Evolutionary conservation across 176 grass and related monocot species (phyloP).

Genomic region (Paspalum vaginatum): DNA sequence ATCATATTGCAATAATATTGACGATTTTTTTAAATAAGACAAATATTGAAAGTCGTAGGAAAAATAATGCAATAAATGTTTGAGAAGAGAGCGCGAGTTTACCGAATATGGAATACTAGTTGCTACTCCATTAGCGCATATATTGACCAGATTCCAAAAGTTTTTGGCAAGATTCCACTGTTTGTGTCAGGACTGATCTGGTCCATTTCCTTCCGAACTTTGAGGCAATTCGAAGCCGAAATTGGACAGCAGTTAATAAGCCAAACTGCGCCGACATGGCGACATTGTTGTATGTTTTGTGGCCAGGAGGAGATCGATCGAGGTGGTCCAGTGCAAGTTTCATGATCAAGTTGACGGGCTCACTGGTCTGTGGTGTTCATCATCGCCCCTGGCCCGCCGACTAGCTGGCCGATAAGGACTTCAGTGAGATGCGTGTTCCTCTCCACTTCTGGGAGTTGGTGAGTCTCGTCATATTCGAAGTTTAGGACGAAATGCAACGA

Average conservation of each 20-base stretch:
- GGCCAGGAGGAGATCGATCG: background rate
- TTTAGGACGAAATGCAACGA: background rate
- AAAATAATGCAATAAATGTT: too few relatives aligned
- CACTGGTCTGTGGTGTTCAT: too few relatives aligned
- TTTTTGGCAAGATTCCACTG: background rate
- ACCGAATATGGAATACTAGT: background rate
- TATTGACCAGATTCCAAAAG: background rate
- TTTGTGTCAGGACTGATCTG: background rate
- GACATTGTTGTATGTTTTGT: background rate
- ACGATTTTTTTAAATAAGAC: too few relatives aligned
- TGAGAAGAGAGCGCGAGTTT: background rate
- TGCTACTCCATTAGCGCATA: background rate
- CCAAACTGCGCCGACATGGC: background rate
- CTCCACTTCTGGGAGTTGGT: background rate
- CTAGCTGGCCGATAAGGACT: background rate
- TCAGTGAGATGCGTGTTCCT: background rate
- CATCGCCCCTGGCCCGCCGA: too few relatives aligned
- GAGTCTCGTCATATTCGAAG: background rate
- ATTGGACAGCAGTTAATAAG: too few relatives aligned
- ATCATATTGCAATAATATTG: too few relatives aligned
- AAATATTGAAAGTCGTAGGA: too few relatives aligned
- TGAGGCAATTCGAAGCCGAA: background rate
- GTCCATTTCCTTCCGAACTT: background rate
- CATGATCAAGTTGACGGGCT: too few relatives aligned
- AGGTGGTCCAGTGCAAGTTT: too few relatives aligned